Conservation (phyloP, 495 filamentous ascomycete species). For the Barbatosphaeria neglecta region DNA sequence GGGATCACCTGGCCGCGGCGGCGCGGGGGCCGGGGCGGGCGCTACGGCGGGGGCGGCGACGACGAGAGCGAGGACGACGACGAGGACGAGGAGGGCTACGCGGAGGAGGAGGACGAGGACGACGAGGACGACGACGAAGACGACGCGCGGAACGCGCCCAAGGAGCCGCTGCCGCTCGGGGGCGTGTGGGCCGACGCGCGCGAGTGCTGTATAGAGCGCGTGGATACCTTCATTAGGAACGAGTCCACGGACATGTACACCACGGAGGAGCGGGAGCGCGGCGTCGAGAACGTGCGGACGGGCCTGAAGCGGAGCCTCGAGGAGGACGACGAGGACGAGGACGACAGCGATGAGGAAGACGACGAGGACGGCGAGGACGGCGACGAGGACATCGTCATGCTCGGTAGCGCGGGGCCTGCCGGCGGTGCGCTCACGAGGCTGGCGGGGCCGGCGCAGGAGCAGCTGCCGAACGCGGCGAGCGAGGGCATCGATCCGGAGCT, state of each 20-base stretch:
- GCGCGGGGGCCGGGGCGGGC: neutral
- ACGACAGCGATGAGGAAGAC: slow-evolving; percentile 48
- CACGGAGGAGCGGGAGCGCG: slow-evolving; percentile 52
- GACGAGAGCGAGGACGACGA: slow-evolving; percentile 14
- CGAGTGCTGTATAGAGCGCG: slow-evolving; percentile 19
- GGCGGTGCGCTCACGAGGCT: slow-evolving; percentile 19
- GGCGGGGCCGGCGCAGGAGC: slow-evolving; percentile 5
- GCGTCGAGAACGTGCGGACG: slow-evolving; percentile 59
- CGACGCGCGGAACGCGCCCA: slow-evolving; percentile 14
- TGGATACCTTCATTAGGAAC: slow-evolving; percentile 26
- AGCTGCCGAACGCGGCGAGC: no score
- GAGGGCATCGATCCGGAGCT: slow-evolving; percentile 13
- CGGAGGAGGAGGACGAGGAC: slow-evolving; percentile 17
- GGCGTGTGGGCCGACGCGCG: slow-evolving; percentile 29
- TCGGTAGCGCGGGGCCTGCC: slow-evolving; percentile 19
- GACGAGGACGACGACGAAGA: slow-evolving; percentile 16
- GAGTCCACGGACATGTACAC: slow-evolving; percentile 50
- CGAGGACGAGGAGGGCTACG: slow-evolving; percentile 19
- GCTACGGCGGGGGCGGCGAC: slow-evolving; percentile 16
- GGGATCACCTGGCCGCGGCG: no score
- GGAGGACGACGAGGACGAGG: slow-evolving; percentile 41
- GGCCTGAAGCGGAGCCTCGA: slow-evolving; percentile 48
- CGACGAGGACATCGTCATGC: slow-evolving; percentile 27
- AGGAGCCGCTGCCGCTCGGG: slow-evolving; percentile 29
- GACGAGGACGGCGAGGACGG: slow-evolving; percentile 33